A percentile compares a stretch with the other conserved stretches of the same genome.
These are phyloP conservation scores for Eutrema salsugineum DNA, from an alignment of 441 rosid species.

Conservation along the genomic window DNA sequence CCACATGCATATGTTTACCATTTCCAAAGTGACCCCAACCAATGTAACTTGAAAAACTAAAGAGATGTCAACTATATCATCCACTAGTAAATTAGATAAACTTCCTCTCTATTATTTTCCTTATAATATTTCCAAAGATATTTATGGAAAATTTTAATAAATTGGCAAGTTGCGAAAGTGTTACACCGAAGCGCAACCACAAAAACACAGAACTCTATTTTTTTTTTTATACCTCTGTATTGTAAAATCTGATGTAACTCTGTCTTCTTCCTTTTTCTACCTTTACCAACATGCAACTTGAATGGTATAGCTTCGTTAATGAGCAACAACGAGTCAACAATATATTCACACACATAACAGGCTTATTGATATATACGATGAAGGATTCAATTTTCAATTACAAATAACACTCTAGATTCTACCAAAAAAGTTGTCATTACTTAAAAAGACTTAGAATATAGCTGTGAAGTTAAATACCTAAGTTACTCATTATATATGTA, in stretches of 20 bases:
- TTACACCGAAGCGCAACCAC: constrained; percentile 13
- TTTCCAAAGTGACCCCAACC: not conserved
- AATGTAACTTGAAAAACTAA: not conserved
- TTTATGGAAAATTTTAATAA: not conserved
- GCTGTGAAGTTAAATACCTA: not conserved
- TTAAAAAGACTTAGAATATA: not conserved
- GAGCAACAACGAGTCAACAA: not conserved
- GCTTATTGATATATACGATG: not conserved
- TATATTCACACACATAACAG: not conserved
- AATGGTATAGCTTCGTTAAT: not conserved
- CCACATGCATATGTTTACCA: constrained; percentile 23
- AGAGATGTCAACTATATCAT: not conserved
- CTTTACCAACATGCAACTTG: too few species aligned
- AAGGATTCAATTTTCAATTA: not conserved
- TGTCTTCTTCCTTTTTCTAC: too few species aligned
- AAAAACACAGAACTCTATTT: not conserved
- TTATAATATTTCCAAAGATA: not conserved
- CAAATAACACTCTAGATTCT: not conserved
- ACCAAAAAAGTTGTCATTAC: not conserved
- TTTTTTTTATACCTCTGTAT: not conserved
- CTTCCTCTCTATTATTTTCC: not conserved
- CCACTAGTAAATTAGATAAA: not conserved
- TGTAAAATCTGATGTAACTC: not conserved
- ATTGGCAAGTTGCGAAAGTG: not conserved
- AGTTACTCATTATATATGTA: too few species aligned